These are phyloP conservation scores for Tetracladium maxilliforme DNA, from an alignment of 2,329 filamentous ascomycete genomes.

Conservation along the genomic window DNA sequence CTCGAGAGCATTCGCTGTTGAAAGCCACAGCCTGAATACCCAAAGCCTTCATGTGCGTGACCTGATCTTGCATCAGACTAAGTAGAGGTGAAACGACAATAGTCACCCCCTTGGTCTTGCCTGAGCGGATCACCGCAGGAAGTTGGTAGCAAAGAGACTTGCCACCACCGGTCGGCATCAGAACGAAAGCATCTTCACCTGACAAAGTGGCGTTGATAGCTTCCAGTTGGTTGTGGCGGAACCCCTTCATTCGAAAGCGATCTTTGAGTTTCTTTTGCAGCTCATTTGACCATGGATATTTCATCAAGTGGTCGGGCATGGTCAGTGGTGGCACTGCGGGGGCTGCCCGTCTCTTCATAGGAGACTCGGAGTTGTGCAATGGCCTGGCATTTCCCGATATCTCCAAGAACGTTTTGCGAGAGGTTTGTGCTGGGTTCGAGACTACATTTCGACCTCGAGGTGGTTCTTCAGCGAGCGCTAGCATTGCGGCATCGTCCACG, in stretches of 20 bases:
- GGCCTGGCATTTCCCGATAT: conserved; percentile 21
- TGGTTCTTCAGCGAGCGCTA: no score
- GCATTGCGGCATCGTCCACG: no score
- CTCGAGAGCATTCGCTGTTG: conserved; percentile 57
- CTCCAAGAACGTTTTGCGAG: no score
- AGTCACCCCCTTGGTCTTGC: conserved; percentile 73
- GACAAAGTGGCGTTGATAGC: conserved; percentile 86
- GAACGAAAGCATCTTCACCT: conserved; percentile 81
- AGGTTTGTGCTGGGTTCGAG: no score
- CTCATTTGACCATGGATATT: conserved; percentile 71
- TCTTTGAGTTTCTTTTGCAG: conserved; percentile 70
- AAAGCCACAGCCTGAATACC: conserved; percentile 69
- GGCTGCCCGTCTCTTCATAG: conserved; percentile 16
- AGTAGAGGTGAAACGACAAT: conserved; percentile 89
- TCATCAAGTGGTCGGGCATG: conserved; percentile 40
- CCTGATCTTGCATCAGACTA: conserved; percentile 96
- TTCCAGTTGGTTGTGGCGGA: conserved; percentile 83
- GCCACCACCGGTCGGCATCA: conserved; percentile 96
- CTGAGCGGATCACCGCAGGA: conserved; percentile 69
- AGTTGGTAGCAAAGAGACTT: conserved; percentile 96
- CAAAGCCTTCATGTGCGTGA: conserved; percentile 61
- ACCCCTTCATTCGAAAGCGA: conserved; percentile 71
- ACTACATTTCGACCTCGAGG: no score
- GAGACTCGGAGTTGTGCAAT: conserved; percentile 16
- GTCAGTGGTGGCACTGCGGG: conserved; percentile 20